Evolutionary conservation across 2,329 filamentous ascomycete species (phyloP).

Genomic region (Aspergillus sp.): DNA sequence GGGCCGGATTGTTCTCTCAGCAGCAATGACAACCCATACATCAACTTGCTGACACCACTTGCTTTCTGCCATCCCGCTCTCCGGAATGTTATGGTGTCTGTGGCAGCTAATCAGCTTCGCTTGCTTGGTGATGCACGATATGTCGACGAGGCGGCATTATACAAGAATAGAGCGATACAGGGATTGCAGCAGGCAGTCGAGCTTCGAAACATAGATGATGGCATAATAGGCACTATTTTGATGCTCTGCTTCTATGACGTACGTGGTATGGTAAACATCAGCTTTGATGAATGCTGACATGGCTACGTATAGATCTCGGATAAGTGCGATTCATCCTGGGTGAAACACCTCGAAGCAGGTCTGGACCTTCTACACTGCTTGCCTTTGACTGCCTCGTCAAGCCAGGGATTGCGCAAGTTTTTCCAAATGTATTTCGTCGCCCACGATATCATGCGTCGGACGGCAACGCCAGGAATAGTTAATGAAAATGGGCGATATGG

Average conservation of each 20-base stretch:
- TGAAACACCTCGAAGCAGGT: conserved; percentile 33
- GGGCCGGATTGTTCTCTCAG: conserved; percentile 36
- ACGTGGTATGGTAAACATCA: not conserved
- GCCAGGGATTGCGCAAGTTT: conserved; percentile 18
- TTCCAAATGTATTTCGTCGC: conserved; percentile 35
- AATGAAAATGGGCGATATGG: conserved; percentile 8
- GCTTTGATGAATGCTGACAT: no score
- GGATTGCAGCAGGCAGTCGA: conserved; percentile 28
- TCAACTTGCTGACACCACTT: conserved; percentile 28
- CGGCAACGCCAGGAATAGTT: conserved; percentile 13
- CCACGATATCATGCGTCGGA: conserved; percentile 36
- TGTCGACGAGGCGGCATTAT: conserved; percentile 25
- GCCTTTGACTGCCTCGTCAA: conserved; percentile 11
- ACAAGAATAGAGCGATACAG: conserved; percentile 28
- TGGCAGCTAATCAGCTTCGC: conserved; percentile 32
- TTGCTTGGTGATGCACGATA: conserved; percentile 29
- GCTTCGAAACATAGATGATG: conserved; percentile 22
- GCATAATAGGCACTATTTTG: conserved; percentile 31
- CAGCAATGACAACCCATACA: conserved; percentile 32
- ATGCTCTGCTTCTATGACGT: conserved; percentile 41
- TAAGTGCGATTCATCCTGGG: conserved; percentile 35
- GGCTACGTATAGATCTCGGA: conserved; percentile 29
- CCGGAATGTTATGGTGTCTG: conserved; percentile 29
- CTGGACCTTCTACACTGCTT: conserved; percentile 24
- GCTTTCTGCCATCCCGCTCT: conserved; percentile 26